Evolutionary conservation across 257 asterid genomes (phyloP).

Genomic region (Salvia rosmarinus): DNA sequence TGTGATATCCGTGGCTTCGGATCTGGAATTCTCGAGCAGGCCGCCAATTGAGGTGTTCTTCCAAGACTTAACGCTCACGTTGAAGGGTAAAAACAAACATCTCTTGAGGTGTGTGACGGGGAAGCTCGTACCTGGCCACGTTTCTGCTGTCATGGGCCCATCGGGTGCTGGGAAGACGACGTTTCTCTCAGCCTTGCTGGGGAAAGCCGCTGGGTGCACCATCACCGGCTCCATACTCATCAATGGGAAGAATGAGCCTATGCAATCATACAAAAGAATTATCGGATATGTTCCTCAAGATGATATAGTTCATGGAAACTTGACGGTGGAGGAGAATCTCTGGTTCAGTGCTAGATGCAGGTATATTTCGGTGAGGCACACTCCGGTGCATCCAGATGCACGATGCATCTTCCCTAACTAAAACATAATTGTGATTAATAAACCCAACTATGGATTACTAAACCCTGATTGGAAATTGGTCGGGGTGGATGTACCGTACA

Average conservation of each 20-base stretch:
- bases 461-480: too few relatives aligned
- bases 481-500: too few relatives aligned
- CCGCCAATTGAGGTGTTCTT: constrained; percentile 85
- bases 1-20: constrained; percentile 79
- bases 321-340: constrained; percentile 97
- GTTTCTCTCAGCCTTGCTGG: constrained; percentile 89
- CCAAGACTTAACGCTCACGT: constrained; percentile 83
- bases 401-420: too few relatives aligned
- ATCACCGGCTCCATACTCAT: constrained; percentile 77
- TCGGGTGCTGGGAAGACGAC: constrained; percentile 99
- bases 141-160: constrained; percentile 99
- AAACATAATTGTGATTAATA: too few relatives aligned
- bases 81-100: constrained; percentile 86
- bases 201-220: constrained; percentile 93
- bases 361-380: constrained; percentile 36
- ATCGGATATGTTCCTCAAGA: constrained; percentile 97
- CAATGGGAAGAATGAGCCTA: constrained; percentile 73
- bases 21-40: constrained; percentile 61
- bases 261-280: constrained; percentile 83
- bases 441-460: too few relatives aligned
- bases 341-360: constrained; percentile 99
- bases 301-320: constrained; percentile 96
- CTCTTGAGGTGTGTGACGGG: constrained; percentile 87
- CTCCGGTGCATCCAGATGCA: too few relatives aligned
- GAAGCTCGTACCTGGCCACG: constrained; percentile 81